Evolutionary conservation across 129 eudicot species (phyloP), one percentile per base, ranked within the genome.

Genomic region (Ambrosia trifida): DNA sequence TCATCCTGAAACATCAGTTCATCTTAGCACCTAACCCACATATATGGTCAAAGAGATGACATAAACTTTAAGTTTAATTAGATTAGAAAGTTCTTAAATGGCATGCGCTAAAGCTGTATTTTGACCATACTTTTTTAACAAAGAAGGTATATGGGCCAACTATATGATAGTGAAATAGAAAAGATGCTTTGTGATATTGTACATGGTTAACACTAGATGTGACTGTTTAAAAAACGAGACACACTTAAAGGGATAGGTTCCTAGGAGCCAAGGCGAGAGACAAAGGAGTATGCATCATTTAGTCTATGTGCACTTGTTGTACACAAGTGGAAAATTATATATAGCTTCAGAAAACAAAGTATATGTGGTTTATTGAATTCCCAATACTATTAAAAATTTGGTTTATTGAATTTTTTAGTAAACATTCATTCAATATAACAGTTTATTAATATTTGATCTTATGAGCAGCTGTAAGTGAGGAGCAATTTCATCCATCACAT

Each of bases 1-100:
- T 84, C 89, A 79, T 81, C 90, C 97, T 91, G 79, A 77, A 76
- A 73, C 58, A 52, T 24, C 40, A 67, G 50, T 69, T 70, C 53
- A 70, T 28, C 50, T 61, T 62, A 70, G 5, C 60, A 76, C 19
- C 36, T 57, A 35, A 35, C 17, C 18, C 36, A 36, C 40, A 58
- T 58, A 12, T 67, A 43, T 45, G 50, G 11, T 43, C 16, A 54
- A 66, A 66, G 35, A 4, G 7, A 28, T 4, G 5, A n/a, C 16
- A 16, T n/a, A 36, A 64, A 13, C 33, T 64, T 36, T 64, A 10
- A 12, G 51, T 38, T 73, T 33, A 17, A 41, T 16, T 36, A 28
- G 24, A 12, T 24, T 24, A 24, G 28, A 24, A 53, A 43, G 61
- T 54, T 14, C 59, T 53, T 19, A 19, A 54, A 24, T 58, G 38